phyloP scores from a whole-genome alignment of 163 green algal genomes.

The Chloromonas sp. region DNA sequence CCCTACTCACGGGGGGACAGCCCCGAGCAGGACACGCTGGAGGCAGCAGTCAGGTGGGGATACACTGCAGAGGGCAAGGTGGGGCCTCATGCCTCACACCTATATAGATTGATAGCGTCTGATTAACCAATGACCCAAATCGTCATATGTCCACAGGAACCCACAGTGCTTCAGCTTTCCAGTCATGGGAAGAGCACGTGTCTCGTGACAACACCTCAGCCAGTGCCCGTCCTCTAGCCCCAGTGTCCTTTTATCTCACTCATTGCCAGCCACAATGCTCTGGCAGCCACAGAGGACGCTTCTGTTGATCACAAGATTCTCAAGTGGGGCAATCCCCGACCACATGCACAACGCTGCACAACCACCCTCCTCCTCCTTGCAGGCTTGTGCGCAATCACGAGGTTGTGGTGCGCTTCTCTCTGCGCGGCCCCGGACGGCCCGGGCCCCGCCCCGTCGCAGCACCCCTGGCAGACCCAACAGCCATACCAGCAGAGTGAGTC shows the following conservation, averaged over 20 bases:
- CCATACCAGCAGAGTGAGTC: slow-evolving; percentile 42
- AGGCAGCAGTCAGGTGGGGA: slow-evolving; percentile 24
- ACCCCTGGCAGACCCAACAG: slow-evolving; percentile 75
- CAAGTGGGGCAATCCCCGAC: too few species aligned
- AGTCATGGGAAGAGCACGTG: too few species aligned
- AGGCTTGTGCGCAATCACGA: slow-evolving; percentile 47
- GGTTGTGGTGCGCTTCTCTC: slow-evolving; percentile 73
- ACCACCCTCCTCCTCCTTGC: not conserved
- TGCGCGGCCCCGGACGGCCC: slow-evolving; percentile 63
- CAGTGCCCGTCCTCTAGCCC: too few species aligned
- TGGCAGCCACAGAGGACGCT: too few species aligned
- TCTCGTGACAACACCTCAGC: too few species aligned
- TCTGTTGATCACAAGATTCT: too few species aligned
- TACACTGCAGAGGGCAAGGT: too few species aligned
- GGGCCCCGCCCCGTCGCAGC: slow-evolving; percentile 63
- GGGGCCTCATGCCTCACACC: too few species aligned
- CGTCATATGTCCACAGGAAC: too few species aligned
- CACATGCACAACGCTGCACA: not conserved
- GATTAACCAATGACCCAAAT: too few species aligned
- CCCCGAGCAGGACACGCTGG: slow-evolving; percentile 33
- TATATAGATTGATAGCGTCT: too few species aligned
- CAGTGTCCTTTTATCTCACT: not conserved
- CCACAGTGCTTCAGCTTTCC: too few species aligned
- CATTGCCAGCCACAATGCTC: not conserved
- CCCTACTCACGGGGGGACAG: slow-evolving; percentile 53